A percentile compares a stretch with the other conserved stretches of the same genome.
phyloP scores from a whole-genome alignment of 148 eudicot species.

The Drosera capensis region DNA sequence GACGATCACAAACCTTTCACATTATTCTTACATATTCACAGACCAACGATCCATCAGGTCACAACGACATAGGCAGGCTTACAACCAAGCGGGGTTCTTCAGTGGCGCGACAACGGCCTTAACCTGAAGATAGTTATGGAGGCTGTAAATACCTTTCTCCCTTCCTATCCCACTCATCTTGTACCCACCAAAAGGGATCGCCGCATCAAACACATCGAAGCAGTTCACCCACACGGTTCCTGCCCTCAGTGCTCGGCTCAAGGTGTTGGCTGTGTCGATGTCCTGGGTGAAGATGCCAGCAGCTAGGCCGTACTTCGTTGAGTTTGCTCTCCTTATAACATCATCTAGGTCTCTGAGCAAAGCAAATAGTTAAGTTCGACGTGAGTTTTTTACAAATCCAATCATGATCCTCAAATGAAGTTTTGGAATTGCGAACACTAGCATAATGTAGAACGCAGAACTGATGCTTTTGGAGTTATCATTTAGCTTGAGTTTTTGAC shows the following conservation, averaged over 20 bases:
- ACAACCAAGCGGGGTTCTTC: conserved; percentile 78
- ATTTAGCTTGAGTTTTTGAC: too few species aligned
- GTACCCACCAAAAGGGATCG: conserved; percentile 88
- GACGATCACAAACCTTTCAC: too few species aligned
- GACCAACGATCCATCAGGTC: too few species aligned
- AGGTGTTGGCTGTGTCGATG: conserved; percentile 67
- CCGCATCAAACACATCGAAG: conserved; percentile 79
- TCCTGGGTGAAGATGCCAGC: conserved; percentile 77
- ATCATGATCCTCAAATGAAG: too few species aligned
- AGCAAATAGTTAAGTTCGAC: too few species aligned
- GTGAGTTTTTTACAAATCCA: too few species aligned
- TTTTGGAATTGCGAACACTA: too few species aligned
- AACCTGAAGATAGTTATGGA: conserved; percentile 67
- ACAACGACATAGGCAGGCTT: too few species aligned
- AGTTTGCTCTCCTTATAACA: conserved; percentile 71
- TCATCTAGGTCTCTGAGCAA: conserved; percentile 50
- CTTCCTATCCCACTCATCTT: conserved; percentile 94
- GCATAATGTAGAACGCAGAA: too few species aligned
- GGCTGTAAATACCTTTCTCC: conserved; percentile 81
- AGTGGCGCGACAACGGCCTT: conserved; percentile 79
- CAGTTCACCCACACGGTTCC: conserved; percentile 97
- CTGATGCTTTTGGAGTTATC: too few species aligned
- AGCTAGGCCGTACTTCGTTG: conserved; percentile 64
- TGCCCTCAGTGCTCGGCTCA: conserved; percentile 56
- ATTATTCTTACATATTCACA: too few species aligned